Conservation (phyloP, 495 filamentous ascomycete species). For the Neurospora terricola region DNA sequence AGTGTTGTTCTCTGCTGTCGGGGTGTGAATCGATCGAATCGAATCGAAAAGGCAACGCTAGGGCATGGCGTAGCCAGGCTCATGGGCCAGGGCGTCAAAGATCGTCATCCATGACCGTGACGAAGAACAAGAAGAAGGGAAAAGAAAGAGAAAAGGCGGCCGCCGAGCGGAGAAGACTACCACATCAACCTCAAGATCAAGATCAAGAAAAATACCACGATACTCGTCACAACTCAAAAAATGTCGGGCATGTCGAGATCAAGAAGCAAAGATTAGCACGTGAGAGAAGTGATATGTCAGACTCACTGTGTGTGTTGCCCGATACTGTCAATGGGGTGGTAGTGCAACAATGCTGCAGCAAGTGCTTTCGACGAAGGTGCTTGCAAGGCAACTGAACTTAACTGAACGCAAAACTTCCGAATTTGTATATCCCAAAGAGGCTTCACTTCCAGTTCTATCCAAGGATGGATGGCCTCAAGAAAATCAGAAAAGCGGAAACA, state of each 20-base stretch:
- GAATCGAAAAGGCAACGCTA: neutral
- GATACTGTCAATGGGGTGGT: neutral
- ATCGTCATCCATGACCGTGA: neutral
- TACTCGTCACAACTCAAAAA: neutral
- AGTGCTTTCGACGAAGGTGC: neutral
- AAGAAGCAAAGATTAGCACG: neutral
- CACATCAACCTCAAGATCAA: neutral
- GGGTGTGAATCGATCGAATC: neutral
- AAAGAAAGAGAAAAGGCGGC: neutral
- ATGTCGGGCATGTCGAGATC: neutral
- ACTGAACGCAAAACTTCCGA: neutral
- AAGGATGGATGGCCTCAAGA: neutral
- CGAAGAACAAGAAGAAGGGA: neutral
- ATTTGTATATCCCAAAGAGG: neutral
- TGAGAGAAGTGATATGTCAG: neutral
- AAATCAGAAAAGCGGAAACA: neutral
- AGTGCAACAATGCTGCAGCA: neutral
- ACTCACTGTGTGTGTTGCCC: neutral
- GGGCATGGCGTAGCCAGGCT: neutral
- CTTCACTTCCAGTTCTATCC: too few relatives aligned
- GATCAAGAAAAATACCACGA: neutral
- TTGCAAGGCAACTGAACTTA: neutral
- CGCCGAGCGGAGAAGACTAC: neutral
- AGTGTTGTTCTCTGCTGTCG: too few relatives aligned
- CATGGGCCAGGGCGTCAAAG: neutral